Evolutionary conservation across 257 asterid species (phyloP).

Genomic region (Solanum medicagineum): DNA sequence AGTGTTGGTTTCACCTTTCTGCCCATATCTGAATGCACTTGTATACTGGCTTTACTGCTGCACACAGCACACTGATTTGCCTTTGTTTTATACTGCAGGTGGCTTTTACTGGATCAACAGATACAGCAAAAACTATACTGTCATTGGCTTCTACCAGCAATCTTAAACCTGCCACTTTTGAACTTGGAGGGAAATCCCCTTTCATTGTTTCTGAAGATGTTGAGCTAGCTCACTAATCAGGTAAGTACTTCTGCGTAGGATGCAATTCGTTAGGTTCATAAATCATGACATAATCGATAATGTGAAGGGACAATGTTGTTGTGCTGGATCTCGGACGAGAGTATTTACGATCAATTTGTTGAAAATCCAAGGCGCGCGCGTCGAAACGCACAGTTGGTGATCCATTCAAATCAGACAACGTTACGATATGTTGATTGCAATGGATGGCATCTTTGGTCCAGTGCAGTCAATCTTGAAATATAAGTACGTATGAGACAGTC

Average conservation of each 20-base stretch:
- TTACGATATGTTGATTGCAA: conserved; percentile 68
- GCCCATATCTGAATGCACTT: neutral
- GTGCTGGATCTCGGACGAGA: conserved; percentile 96
- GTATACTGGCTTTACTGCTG: neutral
- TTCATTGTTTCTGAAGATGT: conserved; percentile 91
- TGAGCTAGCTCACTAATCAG: conserved; percentile 91
- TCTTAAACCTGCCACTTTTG: conserved; percentile 85
- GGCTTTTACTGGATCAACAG: conserved; percentile 98
- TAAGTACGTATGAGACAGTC: conserved; percentile 22
- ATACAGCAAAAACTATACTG: conserved; percentile 59
- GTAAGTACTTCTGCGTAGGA: conserved; percentile 10
- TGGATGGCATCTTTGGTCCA: conserved; percentile 92
- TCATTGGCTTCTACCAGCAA: conserved; percentile 79
- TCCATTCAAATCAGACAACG: conserved; percentile 65
- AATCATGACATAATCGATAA: neutral
- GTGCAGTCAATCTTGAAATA: conserved; percentile 80
- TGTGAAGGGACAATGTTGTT: conserved; percentile 93
- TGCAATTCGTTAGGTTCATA: neutral
- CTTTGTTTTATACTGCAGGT: conserved; percentile 27
- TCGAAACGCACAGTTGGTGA: conserved; percentile 78
- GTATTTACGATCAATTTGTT: conserved; percentile 72
- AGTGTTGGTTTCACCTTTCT: too few relatives aligned
- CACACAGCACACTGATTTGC: neutral
- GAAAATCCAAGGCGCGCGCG: conserved; percentile 76
- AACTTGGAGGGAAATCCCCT: conserved; percentile 99